Evolutionary conservation across 1,139 yeast genomes (phyloP).

Genomic region (Tardiomyces depauwii): DNA sequence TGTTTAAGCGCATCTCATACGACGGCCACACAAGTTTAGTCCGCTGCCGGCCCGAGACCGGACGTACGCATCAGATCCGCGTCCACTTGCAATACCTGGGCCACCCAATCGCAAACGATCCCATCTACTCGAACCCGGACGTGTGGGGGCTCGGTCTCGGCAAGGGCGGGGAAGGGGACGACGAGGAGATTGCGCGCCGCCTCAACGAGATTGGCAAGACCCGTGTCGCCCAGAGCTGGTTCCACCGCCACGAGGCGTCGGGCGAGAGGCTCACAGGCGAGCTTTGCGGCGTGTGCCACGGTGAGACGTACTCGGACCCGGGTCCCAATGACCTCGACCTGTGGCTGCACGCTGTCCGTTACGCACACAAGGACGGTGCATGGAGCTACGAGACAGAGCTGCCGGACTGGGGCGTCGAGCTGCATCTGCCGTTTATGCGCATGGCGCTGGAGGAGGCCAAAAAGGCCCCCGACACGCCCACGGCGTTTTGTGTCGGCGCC

Average conservation of each 20-base stretch:
- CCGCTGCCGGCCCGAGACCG: constrained; percentile 75
- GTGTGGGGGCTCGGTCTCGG: constrained; percentile 68
- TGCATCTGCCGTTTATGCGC: constrained; percentile 43
- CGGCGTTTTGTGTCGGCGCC: constrained; percentile 94
- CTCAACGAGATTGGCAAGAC: constrained; percentile 62
- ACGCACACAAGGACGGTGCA: constrained; percentile 31
- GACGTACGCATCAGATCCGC: constrained; percentile 90
- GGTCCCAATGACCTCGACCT: constrained; percentile 74
- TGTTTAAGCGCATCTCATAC: constrained; percentile 46
- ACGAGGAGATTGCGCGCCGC: constrained; percentile 32
- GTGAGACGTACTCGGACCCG: constrained; percentile 79
- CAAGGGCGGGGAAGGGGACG: constrained; percentile 37
- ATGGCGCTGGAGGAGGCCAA: constrained; percentile 66
- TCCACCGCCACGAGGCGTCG: constrained; percentile 27
- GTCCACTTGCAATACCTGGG: constrained; percentile 86
- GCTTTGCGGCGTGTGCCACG: constrained; percentile 53
- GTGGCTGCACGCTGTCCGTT: constrained; percentile 84
- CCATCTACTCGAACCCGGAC: constrained; percentile 56
- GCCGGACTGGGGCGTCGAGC: constrained; percentile 78
- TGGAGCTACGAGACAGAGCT: constrained; percentile 76
- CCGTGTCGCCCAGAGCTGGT: constrained; percentile 56
- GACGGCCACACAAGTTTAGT: constrained; percentile 63
- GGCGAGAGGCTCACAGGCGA: constrained; percentile 56
- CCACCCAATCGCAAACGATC: constrained; percentile 90
- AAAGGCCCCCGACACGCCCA: constrained; percentile 70